Evolutionary conservation across 441 rosid species (phyloP).

Genomic region (Aleurites moluccanus): DNA sequence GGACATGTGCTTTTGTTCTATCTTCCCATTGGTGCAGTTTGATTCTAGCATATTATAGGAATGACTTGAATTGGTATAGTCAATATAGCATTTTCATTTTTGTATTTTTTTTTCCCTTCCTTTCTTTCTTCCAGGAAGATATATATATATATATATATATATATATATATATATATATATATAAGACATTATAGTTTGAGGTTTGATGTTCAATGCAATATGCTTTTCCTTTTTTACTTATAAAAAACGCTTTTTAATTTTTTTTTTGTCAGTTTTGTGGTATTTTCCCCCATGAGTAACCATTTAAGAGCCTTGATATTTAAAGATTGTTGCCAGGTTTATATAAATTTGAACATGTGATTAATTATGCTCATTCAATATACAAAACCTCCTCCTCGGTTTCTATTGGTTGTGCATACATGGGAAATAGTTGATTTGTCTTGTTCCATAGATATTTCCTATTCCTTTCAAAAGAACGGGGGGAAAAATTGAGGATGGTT

Average conservation of each 20-base stretch:
- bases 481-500: not conserved
- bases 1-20: not conserved
- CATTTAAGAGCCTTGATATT: not conserved
- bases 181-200: no score
- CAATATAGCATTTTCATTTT: not conserved
- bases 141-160: no score
- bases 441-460: not conserved
- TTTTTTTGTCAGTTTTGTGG: not conserved
- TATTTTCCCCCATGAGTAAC: not conserved
- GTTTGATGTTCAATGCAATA: no score
- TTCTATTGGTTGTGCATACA: not conserved
- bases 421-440: not conserved
- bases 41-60: not conserved
- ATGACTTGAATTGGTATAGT: not conserved
- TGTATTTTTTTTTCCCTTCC: no score
- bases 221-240: no score
- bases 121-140: no score
- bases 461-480: not conserved
- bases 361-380: not conserved
- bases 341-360: constrained; percentile 7
- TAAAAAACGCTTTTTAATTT: not conserved
- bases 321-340: not conserved
- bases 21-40: not conserved
- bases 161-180: no score
- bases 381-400: not conserved